These are phyloP conservation scores for Castanea sativa DNA, from an alignment of 306 rosid genomes.

Conservation along the genomic window DNA sequence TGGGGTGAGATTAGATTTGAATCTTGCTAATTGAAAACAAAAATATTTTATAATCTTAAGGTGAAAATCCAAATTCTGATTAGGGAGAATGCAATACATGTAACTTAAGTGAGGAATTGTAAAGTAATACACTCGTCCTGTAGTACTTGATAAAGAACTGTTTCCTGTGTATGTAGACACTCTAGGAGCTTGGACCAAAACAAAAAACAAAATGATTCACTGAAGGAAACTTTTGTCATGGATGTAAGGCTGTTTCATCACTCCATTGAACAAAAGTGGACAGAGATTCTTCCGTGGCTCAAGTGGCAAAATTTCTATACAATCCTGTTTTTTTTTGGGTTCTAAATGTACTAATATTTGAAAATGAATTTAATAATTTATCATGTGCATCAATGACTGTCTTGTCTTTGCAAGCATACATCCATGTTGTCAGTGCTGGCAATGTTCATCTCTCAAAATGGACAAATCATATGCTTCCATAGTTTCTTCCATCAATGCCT, in stretches of 20 bases:
- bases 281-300: not conserved
- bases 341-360: not conserved
- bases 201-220: not conserved
- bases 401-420: too few relatives aligned
- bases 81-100: too few relatives aligned
- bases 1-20: too few relatives aligned
- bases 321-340: not conserved
- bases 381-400: too few relatives aligned
- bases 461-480: not conserved
- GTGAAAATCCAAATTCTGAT: too few relatives aligned
- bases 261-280: not conserved
- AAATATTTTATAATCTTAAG: too few relatives aligned
- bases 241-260: not conserved
- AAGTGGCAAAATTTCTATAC: not conserved
- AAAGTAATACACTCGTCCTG: too few relatives aligned
- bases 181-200: too few relatives aligned
- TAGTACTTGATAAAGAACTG: too few relatives aligned
- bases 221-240: not conserved
- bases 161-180: too few relatives aligned
- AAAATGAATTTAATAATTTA: not conserved
- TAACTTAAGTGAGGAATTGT: too few relatives aligned
- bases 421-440: not conserved
- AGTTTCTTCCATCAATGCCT: not conserved
- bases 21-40: too few relatives aligned
- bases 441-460: not conserved